phyloP scores from a whole-genome alignment of 768 basidiomycete species.

The Naganishia randhawae region DNA sequence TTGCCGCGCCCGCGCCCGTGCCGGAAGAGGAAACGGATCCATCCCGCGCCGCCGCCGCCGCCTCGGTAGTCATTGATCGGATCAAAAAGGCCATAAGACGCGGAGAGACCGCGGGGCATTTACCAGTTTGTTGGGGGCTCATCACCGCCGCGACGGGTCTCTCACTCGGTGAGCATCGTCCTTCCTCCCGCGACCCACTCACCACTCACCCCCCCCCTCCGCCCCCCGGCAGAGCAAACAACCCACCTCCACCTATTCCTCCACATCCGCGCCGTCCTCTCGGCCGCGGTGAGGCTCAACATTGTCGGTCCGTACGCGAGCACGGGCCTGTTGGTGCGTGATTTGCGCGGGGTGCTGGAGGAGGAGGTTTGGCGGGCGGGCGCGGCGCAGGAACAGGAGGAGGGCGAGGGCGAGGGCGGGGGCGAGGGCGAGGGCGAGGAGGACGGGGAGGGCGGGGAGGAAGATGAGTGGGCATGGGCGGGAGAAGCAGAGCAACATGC shows the following conservation, averaged over 20 bases:
- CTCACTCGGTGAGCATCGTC: constrained; percentile 59
- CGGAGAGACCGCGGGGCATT: constrained; percentile 70
- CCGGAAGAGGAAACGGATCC: constrained; percentile 36
- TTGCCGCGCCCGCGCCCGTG: constrained; percentile 59
- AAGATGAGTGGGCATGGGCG: constrained; percentile 33
- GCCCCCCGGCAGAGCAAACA: constrained; percentile 75
- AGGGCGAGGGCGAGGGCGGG: neutral
- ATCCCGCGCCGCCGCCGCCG: too few relatives aligned
- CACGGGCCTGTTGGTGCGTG: constrained; percentile 77
- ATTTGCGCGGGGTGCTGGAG: constrained; percentile 53
- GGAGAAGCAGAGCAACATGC: constrained; percentile 46
- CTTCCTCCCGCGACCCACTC: neutral
- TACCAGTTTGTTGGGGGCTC: constrained; percentile 86
- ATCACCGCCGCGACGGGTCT: constrained; percentile 73
- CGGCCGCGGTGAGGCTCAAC: constrained; percentile 88
- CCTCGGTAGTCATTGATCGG: constrained; percentile 59
- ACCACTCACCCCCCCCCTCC: constrained; percentile 68
- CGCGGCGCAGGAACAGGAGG: neutral
- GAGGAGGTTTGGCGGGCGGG: neutral
- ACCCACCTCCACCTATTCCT: constrained; percentile 89
- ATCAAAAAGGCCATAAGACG: constrained; percentile 67
- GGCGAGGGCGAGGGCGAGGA: neutral
- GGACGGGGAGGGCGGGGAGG: constrained; percentile 12
- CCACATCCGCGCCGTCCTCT: constrained; percentile 81
- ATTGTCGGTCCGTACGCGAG: constrained; percentile 86